These are phyloP conservation scores for Coleophoma crateriformis DNA, from an alignment of 2,329 filamentous ascomycete species.

Conservation along the genomic window DNA sequence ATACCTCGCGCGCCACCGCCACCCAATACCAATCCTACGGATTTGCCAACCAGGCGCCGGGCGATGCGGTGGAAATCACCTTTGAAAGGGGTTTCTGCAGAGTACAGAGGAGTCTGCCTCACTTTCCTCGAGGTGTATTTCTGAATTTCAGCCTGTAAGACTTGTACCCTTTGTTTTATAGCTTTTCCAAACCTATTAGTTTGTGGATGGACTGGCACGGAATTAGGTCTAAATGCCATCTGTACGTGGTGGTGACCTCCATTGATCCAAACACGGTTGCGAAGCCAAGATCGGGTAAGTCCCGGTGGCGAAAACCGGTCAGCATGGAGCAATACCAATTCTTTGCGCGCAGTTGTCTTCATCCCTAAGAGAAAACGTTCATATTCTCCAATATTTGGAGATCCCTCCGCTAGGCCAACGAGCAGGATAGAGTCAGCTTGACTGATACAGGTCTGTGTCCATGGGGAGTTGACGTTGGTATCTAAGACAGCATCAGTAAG, in stretches of 20 bases:
- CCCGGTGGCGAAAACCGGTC: constrained; percentile 85
- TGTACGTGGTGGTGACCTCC: constrained; percentile 97
- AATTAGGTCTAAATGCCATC: constrained; percentile 77
- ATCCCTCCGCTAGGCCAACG: constrained; percentile 85
- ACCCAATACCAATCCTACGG: constrained; percentile 87
- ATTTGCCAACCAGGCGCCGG: constrained; percentile 84
- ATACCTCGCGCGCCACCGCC: constrained; percentile 91
- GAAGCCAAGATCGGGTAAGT: constrained; percentile 81
- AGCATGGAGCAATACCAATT: constrained; percentile 81
- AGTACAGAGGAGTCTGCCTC: constrained; percentile 84
- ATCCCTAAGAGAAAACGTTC: constrained; percentile 94
- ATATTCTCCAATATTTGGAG: constrained; percentile 89
- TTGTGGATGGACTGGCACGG: constrained; percentile 70
- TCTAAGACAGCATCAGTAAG: constrained; percentile 42
- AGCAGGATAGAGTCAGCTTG: constrained; percentile 95
- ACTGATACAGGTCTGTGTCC: constrained; percentile 96
- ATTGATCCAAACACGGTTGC: constrained; percentile 95
- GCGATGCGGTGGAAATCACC: constrained; percentile 94
- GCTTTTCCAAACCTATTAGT: constrained; percentile 76
- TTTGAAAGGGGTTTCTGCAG: constrained; percentile 87
- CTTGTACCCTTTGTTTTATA: constrained; percentile 88
- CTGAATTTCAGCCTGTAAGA: constrained; percentile 92
- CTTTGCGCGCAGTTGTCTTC: constrained; percentile 93
- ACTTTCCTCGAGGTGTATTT: constrained; percentile 95
- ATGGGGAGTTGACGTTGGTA: constrained; percentile 93